Evolutionary conservation across 2,329 filamentous ascomycete species (phyloP).

Genomic region (Dothistroma pini): DNA sequence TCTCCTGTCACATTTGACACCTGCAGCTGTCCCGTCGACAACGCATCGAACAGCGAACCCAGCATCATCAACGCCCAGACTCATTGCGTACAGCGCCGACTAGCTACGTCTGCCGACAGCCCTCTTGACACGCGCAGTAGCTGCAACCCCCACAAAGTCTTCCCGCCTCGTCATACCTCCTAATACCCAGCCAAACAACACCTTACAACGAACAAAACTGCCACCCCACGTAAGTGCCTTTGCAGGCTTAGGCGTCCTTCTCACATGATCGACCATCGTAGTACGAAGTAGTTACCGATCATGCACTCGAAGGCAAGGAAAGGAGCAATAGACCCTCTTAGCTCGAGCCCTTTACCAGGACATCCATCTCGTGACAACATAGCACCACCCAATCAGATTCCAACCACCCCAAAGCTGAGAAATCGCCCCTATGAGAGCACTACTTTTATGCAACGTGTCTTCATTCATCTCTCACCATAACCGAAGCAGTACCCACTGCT

Average conservation of each 20-base stretch:
- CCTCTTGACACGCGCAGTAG: neutral
- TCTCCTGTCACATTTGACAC: neutral
- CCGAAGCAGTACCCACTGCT: constrained; percentile 20
- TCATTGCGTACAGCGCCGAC: neutral
- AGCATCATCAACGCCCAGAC: neutral
- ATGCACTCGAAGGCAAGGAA: neutral
- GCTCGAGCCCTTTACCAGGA: neutral
- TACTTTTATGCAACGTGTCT: neutral
- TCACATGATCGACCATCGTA: neutral
- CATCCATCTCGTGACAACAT: neutral
- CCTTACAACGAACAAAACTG: neutral
- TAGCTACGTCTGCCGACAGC: neutral
- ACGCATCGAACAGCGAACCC: neutral
- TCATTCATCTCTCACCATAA: constrained; percentile 13
- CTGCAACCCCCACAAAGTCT: neutral
- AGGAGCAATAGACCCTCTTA: neutral
- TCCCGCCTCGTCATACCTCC: neutral
- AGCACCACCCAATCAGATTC: neutral
- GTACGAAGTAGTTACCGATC: too few relatives aligned
- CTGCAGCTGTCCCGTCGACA: neutral
- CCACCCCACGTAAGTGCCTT: neutral
- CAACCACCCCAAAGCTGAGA: too few relatives aligned
- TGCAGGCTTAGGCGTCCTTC: neutral
- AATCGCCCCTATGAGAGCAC: neutral
- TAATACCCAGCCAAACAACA: neutral